These are phyloP conservation scores for Cydonia oblonga DNA, from an alignment of 331 rosid species.

Conservation along the genomic window DNA sequence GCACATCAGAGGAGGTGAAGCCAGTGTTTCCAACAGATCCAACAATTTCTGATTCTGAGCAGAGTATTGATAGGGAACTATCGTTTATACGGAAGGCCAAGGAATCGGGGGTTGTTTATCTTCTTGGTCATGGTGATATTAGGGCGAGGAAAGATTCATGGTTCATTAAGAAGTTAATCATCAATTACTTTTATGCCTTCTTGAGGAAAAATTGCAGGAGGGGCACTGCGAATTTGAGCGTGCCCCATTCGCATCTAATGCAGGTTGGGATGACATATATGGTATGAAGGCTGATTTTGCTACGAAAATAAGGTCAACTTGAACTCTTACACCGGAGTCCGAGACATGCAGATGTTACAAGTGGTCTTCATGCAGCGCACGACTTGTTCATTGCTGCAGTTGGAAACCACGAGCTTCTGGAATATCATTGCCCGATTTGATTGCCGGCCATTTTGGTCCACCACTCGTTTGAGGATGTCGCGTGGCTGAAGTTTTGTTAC, in stretches of 20 bases:
- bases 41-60: conserved; percentile 61
- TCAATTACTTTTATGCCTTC: conserved; percentile 86
- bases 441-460: background rate
- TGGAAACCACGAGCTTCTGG: background rate
- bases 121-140: conserved; percentile 91
- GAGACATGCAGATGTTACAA: background rate
- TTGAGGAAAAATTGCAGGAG: conserved; percentile 89
- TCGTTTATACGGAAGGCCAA: conserved; percentile 84
- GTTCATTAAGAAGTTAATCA: conserved; percentile 83
- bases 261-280: conserved; percentile 99
- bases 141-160: conserved; percentile 96
- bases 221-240: conserved; percentile 80
- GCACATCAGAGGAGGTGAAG: conserved; percentile 47
- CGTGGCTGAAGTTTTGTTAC: background rate
- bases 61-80: conserved; percentile 77
- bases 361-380: background rate
- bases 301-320: background rate
- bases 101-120: conserved; percentile 95
- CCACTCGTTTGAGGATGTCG: background rate
- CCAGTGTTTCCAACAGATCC: conserved; percentile 29
- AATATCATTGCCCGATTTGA: too few relatives aligned
- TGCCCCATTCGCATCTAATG: conserved; percentile 90
- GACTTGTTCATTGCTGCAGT: background rate
- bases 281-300: conserved; percentile 56
- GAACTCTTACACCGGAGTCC: background rate